These are phyloP conservation scores for Cephalotrichum gorgonifer DNA, from an alignment of 2,329 filamentous ascomycete genomes.

Conservation along the genomic window DNA sequence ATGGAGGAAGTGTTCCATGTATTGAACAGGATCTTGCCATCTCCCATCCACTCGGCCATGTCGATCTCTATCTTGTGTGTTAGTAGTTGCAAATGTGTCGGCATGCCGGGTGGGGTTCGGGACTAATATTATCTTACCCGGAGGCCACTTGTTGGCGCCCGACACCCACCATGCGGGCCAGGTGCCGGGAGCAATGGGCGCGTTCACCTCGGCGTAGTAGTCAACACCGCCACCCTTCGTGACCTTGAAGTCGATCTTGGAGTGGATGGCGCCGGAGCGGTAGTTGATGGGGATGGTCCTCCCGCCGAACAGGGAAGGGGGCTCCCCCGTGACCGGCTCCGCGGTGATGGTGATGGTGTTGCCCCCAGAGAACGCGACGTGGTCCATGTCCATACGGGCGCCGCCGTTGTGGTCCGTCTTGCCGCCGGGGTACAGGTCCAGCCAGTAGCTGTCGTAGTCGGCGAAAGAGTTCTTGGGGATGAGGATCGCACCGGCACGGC, in stretches of 20 bases:
- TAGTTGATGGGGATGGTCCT: slow-evolving; percentile 37
- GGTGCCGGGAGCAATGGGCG: slow-evolving; percentile 29
- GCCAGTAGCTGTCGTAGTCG: slow-evolving; percentile 32
- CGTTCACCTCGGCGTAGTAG: slow-evolving; percentile 27
- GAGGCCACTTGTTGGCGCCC: slow-evolving; percentile 42
- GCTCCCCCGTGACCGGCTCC: slow-evolving; percentile 28
- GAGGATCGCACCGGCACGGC: slow-evolving; percentile 25
- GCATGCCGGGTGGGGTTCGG: too few relatives aligned
- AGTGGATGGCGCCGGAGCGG: slow-evolving; percentile 32
- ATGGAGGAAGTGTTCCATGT: slow-evolving; percentile 37
- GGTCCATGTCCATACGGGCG: slow-evolving; percentile 38
- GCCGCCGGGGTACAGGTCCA: slow-evolving; percentile 42
- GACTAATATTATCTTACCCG: too few relatives aligned
- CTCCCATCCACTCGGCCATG: slow-evolving; percentile 50
- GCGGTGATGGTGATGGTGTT: slow-evolving; percentile 33
- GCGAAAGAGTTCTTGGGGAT: slow-evolving; percentile 8
- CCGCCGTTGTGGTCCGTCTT: slow-evolving; percentile 42
- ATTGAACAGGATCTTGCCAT: slow-evolving; percentile 44
- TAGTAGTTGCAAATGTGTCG: too few relatives aligned
- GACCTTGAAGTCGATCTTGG: slow-evolving; percentile 27
- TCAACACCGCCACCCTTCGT: slow-evolving; percentile 26
- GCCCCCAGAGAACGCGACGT: slow-evolving; percentile 29
- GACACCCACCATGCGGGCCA: slow-evolving; percentile 52
- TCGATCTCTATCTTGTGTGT: too few relatives aligned
- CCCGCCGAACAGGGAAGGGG: slow-evolving; percentile 18